Conservation (phyloP, 441 rosid species). For the Erodium texanum region DNA sequence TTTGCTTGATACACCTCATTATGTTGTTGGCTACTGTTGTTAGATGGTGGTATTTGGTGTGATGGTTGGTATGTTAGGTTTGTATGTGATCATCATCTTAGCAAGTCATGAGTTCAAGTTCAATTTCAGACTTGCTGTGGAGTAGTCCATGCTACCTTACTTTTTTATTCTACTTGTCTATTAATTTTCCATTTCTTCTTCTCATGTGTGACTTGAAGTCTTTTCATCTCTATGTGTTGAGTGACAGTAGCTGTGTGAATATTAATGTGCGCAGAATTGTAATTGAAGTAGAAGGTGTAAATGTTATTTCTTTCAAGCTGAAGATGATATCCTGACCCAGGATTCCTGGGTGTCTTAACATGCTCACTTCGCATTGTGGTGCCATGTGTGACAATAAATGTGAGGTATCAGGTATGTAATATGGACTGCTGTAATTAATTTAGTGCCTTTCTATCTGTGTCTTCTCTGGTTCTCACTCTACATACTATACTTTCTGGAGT, state of each 20-base stretch:
- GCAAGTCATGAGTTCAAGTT: background rate
- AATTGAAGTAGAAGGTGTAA: background rate
- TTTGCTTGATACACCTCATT: background rate
- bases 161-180: too few relatives aligned
- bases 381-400: background rate
- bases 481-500: background rate
- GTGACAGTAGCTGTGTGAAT: background rate
- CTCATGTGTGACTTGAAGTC: background rate
- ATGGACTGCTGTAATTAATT: slow-evolving; percentile 1
- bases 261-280: background rate
- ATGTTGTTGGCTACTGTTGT: background rate
- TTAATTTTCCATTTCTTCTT: background rate
- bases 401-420: background rate
- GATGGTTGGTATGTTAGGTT: background rate
- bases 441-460: background rate
- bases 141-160: too few relatives aligned
- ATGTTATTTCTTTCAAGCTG: background rate
- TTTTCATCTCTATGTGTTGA: background rate
- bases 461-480: background rate
- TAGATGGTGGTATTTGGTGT: background rate
- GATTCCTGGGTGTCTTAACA: background rate
- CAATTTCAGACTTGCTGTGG: background rate
- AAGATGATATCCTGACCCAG: background rate
- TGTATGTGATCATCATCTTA: background rate
- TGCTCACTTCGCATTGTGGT: background rate